Evolutionary conservation across 116 monocot genomes (phyloP), one percentile per base, ranked within the genome.

Genomic region (Posidonia oceanica): DNA sequence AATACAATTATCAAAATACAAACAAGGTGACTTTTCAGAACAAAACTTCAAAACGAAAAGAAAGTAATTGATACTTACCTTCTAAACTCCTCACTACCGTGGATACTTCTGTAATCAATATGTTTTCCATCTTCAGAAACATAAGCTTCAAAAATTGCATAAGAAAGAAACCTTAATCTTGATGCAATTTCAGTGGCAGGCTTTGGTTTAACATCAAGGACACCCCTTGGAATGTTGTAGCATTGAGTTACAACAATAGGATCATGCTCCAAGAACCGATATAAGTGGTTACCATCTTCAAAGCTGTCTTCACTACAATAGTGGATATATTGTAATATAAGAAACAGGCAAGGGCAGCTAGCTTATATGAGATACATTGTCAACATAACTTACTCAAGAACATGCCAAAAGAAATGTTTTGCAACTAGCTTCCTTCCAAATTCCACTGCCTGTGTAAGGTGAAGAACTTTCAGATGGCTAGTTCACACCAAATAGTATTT

Each of bases 251-350:
- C 62, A 38, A 77, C 71, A 44, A 75, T 53, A 15, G 91, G 95
- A 76, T 95, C 95, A 76, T 95, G 80, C 72, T 95, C 95, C 82
- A 95, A 64, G 71, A 91, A 91, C 1, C 91, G 91, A 78, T 91
- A 95, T 39, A 91, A 69, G 61, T 91, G 86, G 71, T 86, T 88
- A 23, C 88, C 86, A 86, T 95, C 95, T 83, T 95, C 95, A 83
- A 95, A 95, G 63, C 72, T 51, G 72, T 91, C 84, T 75, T 95
- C 95, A 53, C 95, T 95, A 80, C 64, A 81, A 53, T 53, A 51
- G 13, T 57, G 21, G 52, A 75, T 71, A n/a, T 44, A 36, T 14
- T 52, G 15, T 48, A 69, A 39, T 40, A 36, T 63, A 14, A 69
- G 36, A 63, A 56, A 29, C 18, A 69, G 63, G 15, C 14, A 55